Base-by-base conservation (phyloP, 2,329 filamentous ascomycete genomes). In the Aspergillus sp. region DNA sequence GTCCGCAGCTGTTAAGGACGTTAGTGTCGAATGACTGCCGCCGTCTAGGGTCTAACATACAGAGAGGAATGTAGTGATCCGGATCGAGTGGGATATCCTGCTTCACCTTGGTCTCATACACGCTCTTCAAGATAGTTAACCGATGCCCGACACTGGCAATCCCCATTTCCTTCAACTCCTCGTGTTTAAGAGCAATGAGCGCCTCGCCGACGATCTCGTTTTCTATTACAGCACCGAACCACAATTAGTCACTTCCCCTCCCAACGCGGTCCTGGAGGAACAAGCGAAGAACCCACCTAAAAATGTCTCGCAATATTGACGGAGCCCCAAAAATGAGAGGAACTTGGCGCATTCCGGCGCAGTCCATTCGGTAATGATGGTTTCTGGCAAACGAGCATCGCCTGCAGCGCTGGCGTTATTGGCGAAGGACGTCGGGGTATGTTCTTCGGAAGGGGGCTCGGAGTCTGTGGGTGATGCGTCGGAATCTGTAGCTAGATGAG, bases 171-270 rank as follows among this genome's bases (percentile, higher is more conserved):
- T 94, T 95, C 58, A 98, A 74, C 64, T 97, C 91, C 48, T 94
- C 87, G 64, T 97, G 93, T 53, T 86, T 85, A 53, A 98, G 73
- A 36, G 88, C 88, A 48, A 95, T 81, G 52, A 98, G 74, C 44
- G 88, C 91, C 65, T 97, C 89, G 54, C 93, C 93, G 34, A 90
- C 85, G 57, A 98, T 94, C 53, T 88, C 89, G 63, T 98, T 94
- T 61, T 96, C 93, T 93, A 65, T 6, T 2, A 19, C 19, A 19
- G 19, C 1, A 19, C n/a, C n/a, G 2, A 36, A 36, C 8, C 6
- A 19, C 34, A 36, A 49, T 42, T 8, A 49, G 29, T 12, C 36
- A 44, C 10, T 46, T 36, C 26, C 28, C 35, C 10, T 26, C 30
- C 19, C 19, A 19, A 19, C 19, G 19, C 28, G 30, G 26, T n/a